Evolutionary conservation across 352 stramenopile genomes (phyloP), one percentile per base, ranked within the genome.

Genomic region (Globisporangium recalcitrans): DNA sequence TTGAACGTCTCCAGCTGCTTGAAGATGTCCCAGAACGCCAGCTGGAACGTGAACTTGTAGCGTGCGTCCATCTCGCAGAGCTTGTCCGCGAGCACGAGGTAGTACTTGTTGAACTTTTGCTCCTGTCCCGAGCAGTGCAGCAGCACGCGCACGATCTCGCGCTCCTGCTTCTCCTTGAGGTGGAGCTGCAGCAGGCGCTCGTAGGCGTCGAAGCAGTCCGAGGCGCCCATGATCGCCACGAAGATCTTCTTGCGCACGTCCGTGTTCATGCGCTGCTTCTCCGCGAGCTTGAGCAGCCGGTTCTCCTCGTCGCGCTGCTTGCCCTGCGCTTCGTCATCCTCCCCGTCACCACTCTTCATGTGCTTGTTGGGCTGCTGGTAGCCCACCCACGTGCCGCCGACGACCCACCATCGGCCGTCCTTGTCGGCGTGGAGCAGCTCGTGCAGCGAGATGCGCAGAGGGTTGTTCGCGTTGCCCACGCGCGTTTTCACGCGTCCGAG

Each of bases 241-340:
- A 99, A 99, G 58, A 98, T 98, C 40, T 95, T 86, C 62, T 95
- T 88, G 47, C 95, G 91, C 27, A 96, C 77, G 64, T 98, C 82
- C 29, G 96, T 98, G 68, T 99, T 99, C 96, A 99, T 99, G 63
- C 95, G 91, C 72, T 98, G 93, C 70, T 97, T 98, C 24, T 95
- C 83, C 34, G 97, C 97, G 26, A 98, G 76, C 48, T 93, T 78
- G 14, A 98, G 55, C 11, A 99, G 70, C 38, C 70, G 80, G 63
- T 74, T 96, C 13, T 76, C 80, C 69, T 80, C 69, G 46, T 70
- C 69, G 26, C 56, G 65, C 24, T 74, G 21, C 53, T 64, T 68
- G 16, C 55, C 40, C 26, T 69, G 44, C 42, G n/a, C 40, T 5
- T 60, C 58, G 24, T 66, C 63, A 22, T 60, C 65, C 10, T 68